Percentiles rank a stretch among this genome's conserved stretches.
Evolutionary conservation across 495 filamentous ascomycete genomes (phyloP).

Genomic region (Barbatosphaeria neglecta): DNA sequence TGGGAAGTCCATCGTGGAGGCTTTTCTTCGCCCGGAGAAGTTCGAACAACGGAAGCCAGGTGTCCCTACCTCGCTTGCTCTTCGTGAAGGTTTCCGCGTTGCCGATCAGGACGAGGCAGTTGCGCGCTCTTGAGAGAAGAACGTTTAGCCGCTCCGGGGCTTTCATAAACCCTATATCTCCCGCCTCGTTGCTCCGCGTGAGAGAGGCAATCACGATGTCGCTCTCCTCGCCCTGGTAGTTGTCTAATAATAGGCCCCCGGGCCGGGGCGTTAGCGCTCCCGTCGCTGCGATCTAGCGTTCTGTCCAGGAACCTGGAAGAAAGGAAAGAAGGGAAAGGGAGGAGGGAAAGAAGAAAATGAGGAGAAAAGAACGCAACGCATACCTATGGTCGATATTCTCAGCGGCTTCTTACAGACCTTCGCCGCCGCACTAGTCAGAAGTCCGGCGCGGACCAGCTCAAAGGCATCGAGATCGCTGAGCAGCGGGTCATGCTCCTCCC

Average conservation of each 20-base stretch:
- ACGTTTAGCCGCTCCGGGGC: constrained; percentile 61
- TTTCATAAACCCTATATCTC: constrained; percentile 67
- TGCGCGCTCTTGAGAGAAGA: constrained; percentile 55
- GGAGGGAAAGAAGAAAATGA: too few relatives aligned
- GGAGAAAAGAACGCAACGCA: neutral
- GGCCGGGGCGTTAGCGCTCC: too few relatives aligned
- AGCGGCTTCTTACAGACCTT: constrained; percentile 39
- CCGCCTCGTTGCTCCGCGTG: constrained; percentile 51
- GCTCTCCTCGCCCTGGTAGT: constrained; percentile 73
- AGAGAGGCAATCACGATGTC: constrained; percentile 60
- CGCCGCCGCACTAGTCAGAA: constrained; percentile 44
- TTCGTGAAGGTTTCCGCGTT: constrained; percentile 56
- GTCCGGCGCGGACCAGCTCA: constrained; percentile 55
- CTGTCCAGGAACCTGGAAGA: too few relatives aligned
- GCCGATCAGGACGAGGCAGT: constrained; percentile 60
- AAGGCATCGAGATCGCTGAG: constrained; percentile 60
- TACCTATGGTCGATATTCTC: constrained; percentile 56
- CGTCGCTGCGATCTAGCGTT: too few relatives aligned
- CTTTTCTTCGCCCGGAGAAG: constrained; percentile 39
- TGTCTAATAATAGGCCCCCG: constrained; percentile 47
- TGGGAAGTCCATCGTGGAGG: constrained; percentile 59
- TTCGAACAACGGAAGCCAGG: constrained; percentile 51
- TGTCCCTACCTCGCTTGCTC: constrained; percentile 44
- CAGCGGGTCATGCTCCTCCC: constrained; percentile 42
- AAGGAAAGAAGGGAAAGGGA: too few relatives aligned